These are phyloP conservation scores for Penicillium sp. DNA, from an alignment of 2,329 filamentous ascomycete species.

Conservation along the genomic window DNA sequence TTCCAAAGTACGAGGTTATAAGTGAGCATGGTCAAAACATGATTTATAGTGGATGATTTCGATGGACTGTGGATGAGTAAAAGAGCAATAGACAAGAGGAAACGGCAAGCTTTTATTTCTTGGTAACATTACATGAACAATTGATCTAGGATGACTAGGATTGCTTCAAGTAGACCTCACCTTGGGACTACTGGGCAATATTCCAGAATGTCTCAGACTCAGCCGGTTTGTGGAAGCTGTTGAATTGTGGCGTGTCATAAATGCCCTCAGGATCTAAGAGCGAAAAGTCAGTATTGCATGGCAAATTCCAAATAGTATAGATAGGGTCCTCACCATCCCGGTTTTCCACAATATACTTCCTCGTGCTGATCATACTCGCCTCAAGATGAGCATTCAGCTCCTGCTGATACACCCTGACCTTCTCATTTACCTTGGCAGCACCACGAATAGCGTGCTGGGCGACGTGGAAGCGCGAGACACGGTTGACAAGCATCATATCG, in stretches of 20 bases:
- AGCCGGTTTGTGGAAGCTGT: background rate
- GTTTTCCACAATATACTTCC: constrained; percentile 52
- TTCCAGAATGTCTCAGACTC: background rate
- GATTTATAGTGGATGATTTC: no score
- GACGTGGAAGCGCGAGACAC: constrained; percentile 59
- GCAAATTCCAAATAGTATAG: background rate
- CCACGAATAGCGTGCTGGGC: constrained; percentile 54
- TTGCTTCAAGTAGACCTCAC: background rate
- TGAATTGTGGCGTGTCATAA: constrained; percentile 46
- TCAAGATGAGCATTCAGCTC: constrained; percentile 50
- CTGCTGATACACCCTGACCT: constrained; percentile 47
- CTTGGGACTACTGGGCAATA: background rate
- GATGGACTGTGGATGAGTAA: background rate
- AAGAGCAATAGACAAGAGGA: background rate
- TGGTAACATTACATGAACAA: background rate
- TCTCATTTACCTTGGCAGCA: constrained; percentile 49
- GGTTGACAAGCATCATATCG: constrained; percentile 66
- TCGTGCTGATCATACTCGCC: constrained; percentile 48
- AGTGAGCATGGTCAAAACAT: no score
- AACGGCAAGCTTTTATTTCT: background rate
- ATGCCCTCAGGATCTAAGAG: constrained; percentile 51
- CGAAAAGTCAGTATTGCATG: constrained; percentile 2
- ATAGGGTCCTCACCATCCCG: constrained; percentile 49
- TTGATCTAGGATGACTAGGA: background rate
- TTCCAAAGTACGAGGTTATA: background rate